A percentile compares a stretch with the other conserved stretches of the same genome.
These are phyloP conservation scores for Cornus suecica DNA, from an alignment of 148 eudicot species.

Conservation along the genomic window DNA sequence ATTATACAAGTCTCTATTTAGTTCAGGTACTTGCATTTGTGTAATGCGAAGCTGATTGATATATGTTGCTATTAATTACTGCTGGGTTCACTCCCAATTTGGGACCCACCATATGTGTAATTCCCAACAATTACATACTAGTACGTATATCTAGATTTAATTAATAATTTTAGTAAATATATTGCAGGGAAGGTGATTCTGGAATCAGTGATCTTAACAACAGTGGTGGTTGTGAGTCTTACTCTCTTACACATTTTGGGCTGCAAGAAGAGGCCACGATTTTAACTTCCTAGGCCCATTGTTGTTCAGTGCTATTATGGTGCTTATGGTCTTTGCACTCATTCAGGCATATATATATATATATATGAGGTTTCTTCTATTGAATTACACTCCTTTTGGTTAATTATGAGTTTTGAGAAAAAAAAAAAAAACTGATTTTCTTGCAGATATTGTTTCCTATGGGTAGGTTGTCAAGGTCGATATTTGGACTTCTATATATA, in stretches of 20 bases:
- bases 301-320: constrained; percentile 43
- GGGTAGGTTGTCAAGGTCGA: constrained; percentile 39
- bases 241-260: constrained; percentile 59
- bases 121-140: too few species aligned
- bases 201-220: constrained; percentile 46
- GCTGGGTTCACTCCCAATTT: too few species aligned
- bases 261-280: constrained; percentile 48
- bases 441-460: constrained; percentile 40
- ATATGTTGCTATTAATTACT: too few species aligned
- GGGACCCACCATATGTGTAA: too few species aligned
- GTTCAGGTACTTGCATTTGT: too few species aligned
- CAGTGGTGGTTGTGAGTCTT: constrained; percentile 42
- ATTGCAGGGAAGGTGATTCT: constrained; percentile 45
- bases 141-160: too few species aligned
- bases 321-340: constrained; percentile 32
- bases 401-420: neutral
- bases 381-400: neutral
- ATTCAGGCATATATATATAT: constrained; percentile 35
- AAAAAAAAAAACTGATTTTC: too few species aligned
- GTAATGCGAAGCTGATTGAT: too few species aligned
- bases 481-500: constrained; percentile 37
- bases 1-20: too few species aligned
- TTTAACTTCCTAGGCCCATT: constrained; percentile 53
- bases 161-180: too few species aligned
- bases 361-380: neutral